Evolutionary conservation across 2,329 filamentous ascomycete genomes (phyloP), one percentile per base, ranked within the genome.

Genomic region (Aspergillus ibericus): DNA sequence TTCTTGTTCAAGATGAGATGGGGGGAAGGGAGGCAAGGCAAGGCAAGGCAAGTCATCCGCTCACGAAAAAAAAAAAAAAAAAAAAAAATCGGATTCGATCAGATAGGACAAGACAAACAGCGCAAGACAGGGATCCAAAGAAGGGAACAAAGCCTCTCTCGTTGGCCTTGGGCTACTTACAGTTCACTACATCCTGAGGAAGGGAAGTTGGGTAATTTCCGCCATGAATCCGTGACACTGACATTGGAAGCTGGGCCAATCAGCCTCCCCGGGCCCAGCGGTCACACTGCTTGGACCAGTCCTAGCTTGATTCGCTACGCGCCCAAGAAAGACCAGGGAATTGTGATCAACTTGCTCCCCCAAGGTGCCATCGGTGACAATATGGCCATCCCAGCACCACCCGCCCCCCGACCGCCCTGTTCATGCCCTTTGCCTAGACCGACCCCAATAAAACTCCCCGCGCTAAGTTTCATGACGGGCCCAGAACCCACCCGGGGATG

Each of bases 381-480:
- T 5, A 18, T 18, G 38, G 38, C 16, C 16, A 42, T 42, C n/a
- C 35, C 42, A 47, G n/a, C 44, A 18, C 44, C n/a, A 47, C 36
- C 36, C 10, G n/a, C n/a, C 8, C 20, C n/a, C 15, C 25, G 44
- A 48, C 44, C 25, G 44, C 44, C 44, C 44, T 29, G 15, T 29
- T 16, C 22, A 18, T 12, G 6, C 5, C 20, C 5, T 15, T 5
- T 27, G 16, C n/a, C 49, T 20, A 52, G 34, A 29, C 49, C 16
- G 5, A 53, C 40, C 49, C 42, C 42, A 51, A 51, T 55, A 49
- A 51, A 44, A 49, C 15, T 15, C 7, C 27, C 10, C 25, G 32
- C 18, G 52, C 34, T 51, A 55, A 57, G 61, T 63, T 58, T 63
- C 53, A 61, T 38, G 38, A 56, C 34, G 35, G 44, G 46, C 46